Evolutionary conservation across 1,284 basidiomycete species (phyloP), one percentile per base, ranked within the genome.

Genomic region (Exobasidium cylindrosporum): DNA sequence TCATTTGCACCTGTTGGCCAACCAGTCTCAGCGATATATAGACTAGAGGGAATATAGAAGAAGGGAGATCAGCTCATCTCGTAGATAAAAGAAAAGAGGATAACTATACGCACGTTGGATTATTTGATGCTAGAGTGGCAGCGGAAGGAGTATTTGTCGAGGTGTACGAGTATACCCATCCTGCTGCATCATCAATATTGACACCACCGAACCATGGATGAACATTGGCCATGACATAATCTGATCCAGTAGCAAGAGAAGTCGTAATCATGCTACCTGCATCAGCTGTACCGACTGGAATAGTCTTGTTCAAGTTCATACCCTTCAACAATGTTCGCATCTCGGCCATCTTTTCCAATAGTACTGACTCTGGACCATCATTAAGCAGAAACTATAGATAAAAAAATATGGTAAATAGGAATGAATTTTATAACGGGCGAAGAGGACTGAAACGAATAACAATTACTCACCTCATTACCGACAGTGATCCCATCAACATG

Each of bases 11-110:
- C 88, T 32, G 89, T 87, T 13, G 93, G 93, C 93, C 93, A 96
- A 43, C 93, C 93, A 24, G 92, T 92, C 83, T 95, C 92, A 10
- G 91, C 91, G 67, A 94, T 91, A 81, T 87, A 92, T 1, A 79
- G 58, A 2, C 66, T 61, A 1, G 91, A 91, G 62, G 87, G 84
- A 81, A 91, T 91, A 14, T n/a, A 40, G 35, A 40, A 40, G 17
- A 40, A 17, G 17, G 35, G 17, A 40, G 35, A 40, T 40, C n/a
- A n/a, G n/a, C n/a, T n/a, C n/a, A n/a, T 10, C 23, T 52, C 7
- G 49, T 29, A 23, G 49, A 29, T 29, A 14, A n/a, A 14, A 44
- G 43, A n/a, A n/a, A 44, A 44, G 43, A n/a, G 43, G 14, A n/a
- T 44, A n/a, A n/a, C n/a, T 30, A 21, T 14, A 50, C 47, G 7